These are phyloP conservation scores for Oxyria digyna DNA, from an alignment of 148 eudicot species.

Conservation along the genomic window DNA sequence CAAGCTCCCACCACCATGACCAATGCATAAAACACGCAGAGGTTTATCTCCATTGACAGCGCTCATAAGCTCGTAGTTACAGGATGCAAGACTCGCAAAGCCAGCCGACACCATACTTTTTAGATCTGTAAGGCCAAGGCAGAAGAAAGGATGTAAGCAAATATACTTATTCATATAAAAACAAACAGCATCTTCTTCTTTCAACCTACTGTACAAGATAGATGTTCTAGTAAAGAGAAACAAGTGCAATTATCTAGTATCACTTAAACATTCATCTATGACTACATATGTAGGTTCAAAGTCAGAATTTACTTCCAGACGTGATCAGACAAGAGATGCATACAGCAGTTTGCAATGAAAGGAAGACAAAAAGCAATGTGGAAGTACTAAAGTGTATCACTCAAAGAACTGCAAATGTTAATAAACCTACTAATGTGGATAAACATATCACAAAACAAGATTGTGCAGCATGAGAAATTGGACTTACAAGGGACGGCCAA, in stretches of 20 bases:
- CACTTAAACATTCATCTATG: background rate
- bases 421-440: background rate
- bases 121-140: slow-evolving; percentile 34
- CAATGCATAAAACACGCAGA: slow-evolving; percentile 71
- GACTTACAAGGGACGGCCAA: slow-evolving; percentile 84
- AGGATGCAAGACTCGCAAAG: slow-evolving; percentile 44
- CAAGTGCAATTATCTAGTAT: background rate
- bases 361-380: background rate
- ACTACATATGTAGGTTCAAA: background rate
- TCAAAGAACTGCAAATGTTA: background rate
- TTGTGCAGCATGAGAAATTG: background rate
- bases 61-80: slow-evolving; percentile 48
- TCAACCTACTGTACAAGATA: background rate
- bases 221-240: background rate
- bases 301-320: background rate
- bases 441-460: background rate
- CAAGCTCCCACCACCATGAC: slow-evolving; percentile 96
- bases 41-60: slow-evolving; percentile 38
- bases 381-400: background rate
- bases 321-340: background rate
- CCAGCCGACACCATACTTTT: slow-evolving; percentile 92
- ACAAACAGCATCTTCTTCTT: background rate
- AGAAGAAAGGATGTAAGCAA: background rate
- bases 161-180: background rate
- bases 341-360: background rate